phyloP scores from a whole-genome alignment of 129 eudicot genomes.

The Erigeron canadensis region DNA sequence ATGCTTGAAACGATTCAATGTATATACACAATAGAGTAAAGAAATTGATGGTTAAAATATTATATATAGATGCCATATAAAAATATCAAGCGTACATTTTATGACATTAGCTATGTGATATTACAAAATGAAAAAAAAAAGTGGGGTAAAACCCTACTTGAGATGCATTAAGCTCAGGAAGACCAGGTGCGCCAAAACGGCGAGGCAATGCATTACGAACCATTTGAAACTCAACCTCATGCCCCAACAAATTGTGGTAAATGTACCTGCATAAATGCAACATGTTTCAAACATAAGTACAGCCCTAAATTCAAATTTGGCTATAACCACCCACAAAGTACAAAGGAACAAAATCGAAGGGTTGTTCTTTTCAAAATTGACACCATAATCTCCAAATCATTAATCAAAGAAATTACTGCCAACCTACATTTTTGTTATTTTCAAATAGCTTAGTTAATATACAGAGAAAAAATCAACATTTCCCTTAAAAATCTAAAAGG shows the following conservation, averaged over 20 bases:
- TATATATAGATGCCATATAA: not conserved
- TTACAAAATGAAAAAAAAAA: constrained; percentile 2
- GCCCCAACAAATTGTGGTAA: constrained; percentile 88
- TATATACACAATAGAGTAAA: not conserved
- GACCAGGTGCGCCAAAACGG: constrained; percentile 97
- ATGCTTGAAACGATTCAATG: not conserved
- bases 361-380: no score
- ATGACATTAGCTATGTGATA: not conserved
- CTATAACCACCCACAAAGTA: not conserved
- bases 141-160: constrained; percentile 47
- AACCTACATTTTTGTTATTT: not conserved
- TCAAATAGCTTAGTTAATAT: not conserved
- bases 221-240: constrained; percentile 97
- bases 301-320: not conserved
- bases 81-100: not conserved
- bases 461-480: not conserved
- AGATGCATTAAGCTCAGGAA: constrained; percentile 97
- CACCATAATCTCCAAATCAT: not conserved
- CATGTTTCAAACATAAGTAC: not conserved
- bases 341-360: no score
- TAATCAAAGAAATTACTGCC: not conserved
- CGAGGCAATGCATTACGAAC: constrained; percentile 93
- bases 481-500: not conserved
- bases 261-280: constrained; percentile 62
- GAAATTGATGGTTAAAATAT: not conserved